phyloP scores from a whole-genome alignment of 805 yeast genomes.

The Candida ascalaphidarum region DNA sequence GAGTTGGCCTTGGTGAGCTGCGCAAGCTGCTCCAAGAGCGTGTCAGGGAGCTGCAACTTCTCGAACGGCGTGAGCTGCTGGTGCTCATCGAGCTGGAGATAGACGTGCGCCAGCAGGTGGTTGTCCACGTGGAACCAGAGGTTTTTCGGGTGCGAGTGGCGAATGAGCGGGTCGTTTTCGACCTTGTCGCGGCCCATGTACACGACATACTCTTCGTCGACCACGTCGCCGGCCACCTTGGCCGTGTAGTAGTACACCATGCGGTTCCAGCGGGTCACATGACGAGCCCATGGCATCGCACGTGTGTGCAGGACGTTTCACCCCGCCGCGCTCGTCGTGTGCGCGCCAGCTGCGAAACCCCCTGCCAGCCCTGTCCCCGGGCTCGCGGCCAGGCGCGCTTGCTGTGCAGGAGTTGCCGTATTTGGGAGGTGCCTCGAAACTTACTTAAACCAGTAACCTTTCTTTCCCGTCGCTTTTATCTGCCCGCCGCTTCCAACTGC shows the following conservation, averaged over 20 bases:
- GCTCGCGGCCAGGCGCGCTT: too few relatives aligned
- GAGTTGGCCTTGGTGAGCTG: constrained; percentile 75
- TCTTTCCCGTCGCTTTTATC: too few relatives aligned
- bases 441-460: too few relatives aligned
- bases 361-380: too few relatives aligned
- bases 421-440: too few relatives aligned
- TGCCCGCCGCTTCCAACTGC: too few relatives aligned
- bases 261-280: too few relatives aligned
- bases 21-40: constrained; percentile 41
- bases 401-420: too few relatives aligned
- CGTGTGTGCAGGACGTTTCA: too few relatives aligned
- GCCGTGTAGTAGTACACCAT: constrained; percentile 13
- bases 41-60: constrained; percentile 26
- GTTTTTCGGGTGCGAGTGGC: constrained; percentile 56
- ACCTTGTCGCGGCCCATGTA: constrained; percentile 71
- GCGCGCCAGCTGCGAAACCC: too few relatives aligned
- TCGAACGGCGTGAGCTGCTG: constrained; percentile 44
- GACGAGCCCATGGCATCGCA: too few relatives aligned
- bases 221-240: constrained; percentile 2
- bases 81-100: constrained; percentile 44
- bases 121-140: constrained; percentile 81
- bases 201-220: constrained; percentile 18
- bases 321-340: too few relatives aligned
- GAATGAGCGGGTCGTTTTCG: constrained; percentile 49
- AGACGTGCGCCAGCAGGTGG: constrained; percentile 70